Evolutionary conservation across 805 yeast species (phyloP), one percentile per base, ranked within the genome.

Genomic region (Lipomyces starkeyi): DNA sequence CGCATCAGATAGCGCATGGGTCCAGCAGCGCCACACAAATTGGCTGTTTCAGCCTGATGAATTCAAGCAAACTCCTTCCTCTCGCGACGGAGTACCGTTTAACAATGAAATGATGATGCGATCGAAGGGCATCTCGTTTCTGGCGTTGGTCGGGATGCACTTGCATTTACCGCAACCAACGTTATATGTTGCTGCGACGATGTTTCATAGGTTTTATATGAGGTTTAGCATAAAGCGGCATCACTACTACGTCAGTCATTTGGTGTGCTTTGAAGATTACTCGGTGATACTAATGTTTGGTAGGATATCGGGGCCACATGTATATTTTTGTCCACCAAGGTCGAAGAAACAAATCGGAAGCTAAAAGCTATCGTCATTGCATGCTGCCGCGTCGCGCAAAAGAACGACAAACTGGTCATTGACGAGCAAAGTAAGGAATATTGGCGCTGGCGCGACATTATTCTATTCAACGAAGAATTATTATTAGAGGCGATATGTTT

Each of bases 161-260:
- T 76, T 86, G 56, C 78, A 82, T 61, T 74, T 86, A 35, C 86
- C 88, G 2, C 78, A 83, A 58, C 79, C 82, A 47, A 83, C 86
- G 22, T 79, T 84, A 0, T 78, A 83, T 71, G 80, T 86, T 0
- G 88, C 88, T 0, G 75, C 85, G 29, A 78, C 77, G 17, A 82
- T 79, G 67, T 77, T 85, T 63, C 88, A 86, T 68, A 76, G 89
- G 61, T 86, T 84, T 74, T 86, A 85, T 73, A 81, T 83, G 82
- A 76, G 85, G 34, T 75, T 78, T 63, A 81, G 84, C 47, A 71
- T 85, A 61, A 76, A 77, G 53, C 74, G 78, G 56, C 78, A 78
- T 68, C 88, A 85, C 67, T 81, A 82, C 62, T 86, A 82, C 69
- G 64, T 63, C 13, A 25, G 64, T 40, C 8, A 9, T 25, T 4